Conservation (phyloP, 441 rosid genomes). For the Croton setiger region DNA sequence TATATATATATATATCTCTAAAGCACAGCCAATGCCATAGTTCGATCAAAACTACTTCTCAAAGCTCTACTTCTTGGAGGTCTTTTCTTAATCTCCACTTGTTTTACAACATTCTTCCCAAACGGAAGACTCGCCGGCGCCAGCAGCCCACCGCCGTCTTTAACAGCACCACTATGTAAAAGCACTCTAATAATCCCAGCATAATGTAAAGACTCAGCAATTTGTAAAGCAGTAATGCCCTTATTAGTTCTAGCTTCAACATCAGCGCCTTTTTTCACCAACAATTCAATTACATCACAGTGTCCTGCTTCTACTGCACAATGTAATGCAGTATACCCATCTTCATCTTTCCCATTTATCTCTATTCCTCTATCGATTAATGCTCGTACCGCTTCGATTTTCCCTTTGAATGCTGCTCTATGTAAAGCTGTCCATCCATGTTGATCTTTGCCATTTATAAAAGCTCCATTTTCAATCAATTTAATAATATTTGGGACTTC, state of each 20-base stretch:
- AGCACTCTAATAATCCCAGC: constrained; percentile 50
- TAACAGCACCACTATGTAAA: constrained; percentile 35
- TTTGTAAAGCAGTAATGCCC: constrained; percentile 41
- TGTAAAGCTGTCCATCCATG: constrained; percentile 71
- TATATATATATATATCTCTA: constrained; percentile 12
- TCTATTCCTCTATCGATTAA: constrained; percentile 53
- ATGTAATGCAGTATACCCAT: constrained; percentile 64
- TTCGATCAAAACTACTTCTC: constrained; percentile 39
- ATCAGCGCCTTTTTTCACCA: constrained; percentile 53
- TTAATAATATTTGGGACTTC: constrained; percentile 34
- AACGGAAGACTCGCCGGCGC: constrained; percentile 3
- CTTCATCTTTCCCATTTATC: constrained; percentile 53
- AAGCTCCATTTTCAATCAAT: constrained; percentile 46
- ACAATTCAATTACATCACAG: constrained; percentile 42
- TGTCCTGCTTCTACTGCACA: constrained; percentile 61
- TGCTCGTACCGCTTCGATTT: constrained; percentile 32
- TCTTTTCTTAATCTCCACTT: constrained; percentile 35
- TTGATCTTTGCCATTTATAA: constrained; percentile 49
- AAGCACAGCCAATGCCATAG: constrained; percentile 38
- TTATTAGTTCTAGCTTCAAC: constrained; percentile 50
- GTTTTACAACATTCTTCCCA: constrained; percentile 9
- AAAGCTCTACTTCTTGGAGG: constrained; percentile 23
- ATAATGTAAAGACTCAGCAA: constrained; percentile 52
- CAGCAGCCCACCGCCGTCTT: constrained; percentile 25
- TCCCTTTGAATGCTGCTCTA: constrained; percentile 60